Conservation (phyloP, 768 basidiomycete genomes). For the Hygrocybe coccinea region DNA sequence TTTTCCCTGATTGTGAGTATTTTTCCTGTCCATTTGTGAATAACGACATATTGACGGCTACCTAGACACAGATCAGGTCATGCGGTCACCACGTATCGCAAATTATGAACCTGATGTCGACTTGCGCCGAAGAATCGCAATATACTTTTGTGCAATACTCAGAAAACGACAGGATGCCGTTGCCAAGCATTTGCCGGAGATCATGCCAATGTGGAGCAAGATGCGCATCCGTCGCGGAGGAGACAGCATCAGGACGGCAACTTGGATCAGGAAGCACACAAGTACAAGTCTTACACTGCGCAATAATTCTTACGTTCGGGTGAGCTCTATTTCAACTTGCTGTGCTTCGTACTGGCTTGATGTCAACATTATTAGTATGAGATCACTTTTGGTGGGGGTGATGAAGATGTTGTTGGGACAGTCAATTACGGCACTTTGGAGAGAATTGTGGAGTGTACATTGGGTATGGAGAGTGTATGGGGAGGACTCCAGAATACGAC, state of each 20-base stretch:
- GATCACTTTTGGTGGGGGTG: background rate
- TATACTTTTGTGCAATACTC: conserved; percentile 15
- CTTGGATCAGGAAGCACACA: background rate
- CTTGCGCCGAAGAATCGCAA: conserved; percentile 9
- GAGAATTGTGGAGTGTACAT: conserved; percentile 11
- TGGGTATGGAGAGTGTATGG: background rate
- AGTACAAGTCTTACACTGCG: background rate
- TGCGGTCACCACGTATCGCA: conserved; percentile 11
- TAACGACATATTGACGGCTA: background rate
- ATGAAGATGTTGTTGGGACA: background rate
- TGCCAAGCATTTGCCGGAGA: conserved; percentile 5
- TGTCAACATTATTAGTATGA: conserved; percentile 5
- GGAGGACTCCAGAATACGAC: background rate
- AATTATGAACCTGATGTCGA: conserved; percentile 5
- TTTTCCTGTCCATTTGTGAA: background rate
- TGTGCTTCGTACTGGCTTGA: background rate
- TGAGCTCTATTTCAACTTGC: background rate
- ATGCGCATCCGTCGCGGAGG: conserved; percentile 22
- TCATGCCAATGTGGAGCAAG: conserved; percentile 23
- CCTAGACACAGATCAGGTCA: conserved; percentile 15
- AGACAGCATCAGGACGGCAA: conserved; percentile 17
- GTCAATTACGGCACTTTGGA: conserved; percentile 13
- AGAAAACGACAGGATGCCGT: conserved; percentile 1
- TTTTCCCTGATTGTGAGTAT: conserved; percentile 8
- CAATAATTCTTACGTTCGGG: conserved; percentile 5